These are phyloP conservation scores for Neurospora discreta DNA, from an alignment of 495 filamentous ascomycete genomes.

Conservation along the genomic window DNA sequence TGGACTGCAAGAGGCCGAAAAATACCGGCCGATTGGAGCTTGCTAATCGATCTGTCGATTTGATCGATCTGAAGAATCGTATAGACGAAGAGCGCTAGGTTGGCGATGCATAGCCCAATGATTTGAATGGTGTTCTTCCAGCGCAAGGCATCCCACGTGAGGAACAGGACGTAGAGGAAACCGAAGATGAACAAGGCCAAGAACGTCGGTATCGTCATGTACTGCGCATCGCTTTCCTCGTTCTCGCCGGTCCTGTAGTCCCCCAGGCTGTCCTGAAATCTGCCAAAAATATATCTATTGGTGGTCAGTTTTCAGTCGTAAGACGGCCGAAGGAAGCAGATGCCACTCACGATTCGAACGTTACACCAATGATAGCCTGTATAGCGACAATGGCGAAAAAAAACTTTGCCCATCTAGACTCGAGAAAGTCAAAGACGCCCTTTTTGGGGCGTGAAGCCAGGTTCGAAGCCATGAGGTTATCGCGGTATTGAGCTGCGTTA, in stretches of 20 bases:
- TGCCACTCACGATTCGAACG: conserved; percentile 68
- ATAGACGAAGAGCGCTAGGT: conserved; percentile 82
- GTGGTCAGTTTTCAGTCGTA: neutral
- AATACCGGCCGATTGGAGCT: conserved; percentile 25
- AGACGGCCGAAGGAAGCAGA: neutral
- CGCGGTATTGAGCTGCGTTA: conserved; percentile 17
- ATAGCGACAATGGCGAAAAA: conserved; percentile 64
- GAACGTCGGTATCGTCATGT: conserved; percentile 76
- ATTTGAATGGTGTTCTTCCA: conserved; percentile 98
- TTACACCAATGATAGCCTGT: conserved; percentile 69
- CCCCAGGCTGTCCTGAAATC: conserved; percentile 47
- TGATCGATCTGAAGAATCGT: conserved; percentile 86
- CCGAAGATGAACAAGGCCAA: conserved; percentile 95
- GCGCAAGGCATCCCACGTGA: conserved; percentile 87
- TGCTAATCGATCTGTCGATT: conserved; percentile 57
- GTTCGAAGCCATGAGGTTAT: conserved; percentile 14
- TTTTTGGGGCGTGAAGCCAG: conserved; percentile 9
- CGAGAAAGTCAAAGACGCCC: conserved; percentile 56
- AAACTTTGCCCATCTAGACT: conserved; percentile 76
- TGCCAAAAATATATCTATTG: conserved; percentile 60
- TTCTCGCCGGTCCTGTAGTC: conserved; percentile 11
- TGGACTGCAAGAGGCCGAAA: conserved; percentile 25
- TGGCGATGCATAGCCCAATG: conserved; percentile 88
- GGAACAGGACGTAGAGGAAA: conserved; percentile 78
- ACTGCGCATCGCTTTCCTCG: conserved; percentile 25